Evolutionary conservation across 2,329 filamentous ascomycete genomes (phyloP).

Genomic region (Trichophyton schoenleinii): DNA sequence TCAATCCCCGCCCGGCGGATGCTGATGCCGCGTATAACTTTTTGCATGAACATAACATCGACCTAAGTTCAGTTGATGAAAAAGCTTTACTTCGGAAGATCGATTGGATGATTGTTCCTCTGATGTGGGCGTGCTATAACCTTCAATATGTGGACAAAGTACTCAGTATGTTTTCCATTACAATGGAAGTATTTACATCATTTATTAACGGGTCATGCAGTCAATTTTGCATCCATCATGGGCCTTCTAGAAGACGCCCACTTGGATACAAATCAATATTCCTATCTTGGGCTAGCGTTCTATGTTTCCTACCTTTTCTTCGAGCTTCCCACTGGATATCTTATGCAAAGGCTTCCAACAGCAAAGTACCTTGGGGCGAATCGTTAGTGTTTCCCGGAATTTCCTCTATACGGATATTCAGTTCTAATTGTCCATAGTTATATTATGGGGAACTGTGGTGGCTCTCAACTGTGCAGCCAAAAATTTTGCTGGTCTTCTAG

Average conservation of each 20-base stretch:
- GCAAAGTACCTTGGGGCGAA: constrained; percentile 54
- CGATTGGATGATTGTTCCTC: constrained; percentile 37
- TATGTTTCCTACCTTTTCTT: constrained; percentile 59
- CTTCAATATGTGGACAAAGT: constrained; percentile 51
- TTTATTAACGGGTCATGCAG: background rate
- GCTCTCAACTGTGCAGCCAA: constrained; percentile 49
- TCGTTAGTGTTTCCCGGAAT: background rate
- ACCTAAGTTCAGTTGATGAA: constrained; percentile 40
- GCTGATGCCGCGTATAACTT: constrained; percentile 85
- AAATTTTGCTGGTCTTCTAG: constrained; percentile 48
- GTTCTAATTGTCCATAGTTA: constrained; percentile 30
- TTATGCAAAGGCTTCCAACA: constrained; percentile 51
- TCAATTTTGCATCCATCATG: constrained; percentile 29
- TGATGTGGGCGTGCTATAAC: constrained; percentile 43
- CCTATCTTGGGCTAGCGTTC: constrained; percentile 62
- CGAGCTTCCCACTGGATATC: constrained; percentile 59
- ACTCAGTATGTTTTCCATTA: constrained; percentile 18
- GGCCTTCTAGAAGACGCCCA: constrained; percentile 35
- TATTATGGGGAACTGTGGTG: constrained; percentile 50
- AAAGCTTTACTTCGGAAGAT: constrained; percentile 25
- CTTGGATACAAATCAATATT: constrained; percentile 43
- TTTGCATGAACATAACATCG: constrained; percentile 66
- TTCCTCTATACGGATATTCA: background rate
- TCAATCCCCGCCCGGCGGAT: constrained; percentile 32
- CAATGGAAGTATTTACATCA: background rate